phyloP scores from a whole-genome alignment of 371 early-diverging fungal genomes.

The Syncephalastrum monosporum region DNA sequence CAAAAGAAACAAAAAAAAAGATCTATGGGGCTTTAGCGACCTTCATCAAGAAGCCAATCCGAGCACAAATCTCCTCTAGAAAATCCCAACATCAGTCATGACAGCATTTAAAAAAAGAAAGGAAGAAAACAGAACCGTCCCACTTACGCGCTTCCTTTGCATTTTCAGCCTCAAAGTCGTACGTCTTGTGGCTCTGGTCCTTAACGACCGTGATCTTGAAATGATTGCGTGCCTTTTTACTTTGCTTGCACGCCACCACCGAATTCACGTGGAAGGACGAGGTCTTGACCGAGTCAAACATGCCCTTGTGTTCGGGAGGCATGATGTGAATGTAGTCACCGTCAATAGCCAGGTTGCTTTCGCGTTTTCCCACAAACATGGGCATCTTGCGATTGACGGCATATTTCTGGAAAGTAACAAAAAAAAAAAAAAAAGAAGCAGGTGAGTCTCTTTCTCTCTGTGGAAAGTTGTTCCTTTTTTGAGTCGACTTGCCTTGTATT shows the following conservation, averaged over 20 bases:
- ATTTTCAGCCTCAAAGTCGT: slow-evolving; percentile 77
- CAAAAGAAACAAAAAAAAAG: neutral
- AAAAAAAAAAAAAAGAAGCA: too few species aligned
- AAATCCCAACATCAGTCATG: too few species aligned
- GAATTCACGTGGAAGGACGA: slow-evolving; percentile 78
- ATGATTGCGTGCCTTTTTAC: slow-evolving; percentile 69
- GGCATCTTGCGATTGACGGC: slow-evolving; percentile 76
- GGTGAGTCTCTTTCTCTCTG: too few species aligned
- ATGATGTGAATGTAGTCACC: slow-evolving; percentile 92
- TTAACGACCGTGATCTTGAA: slow-evolving; percentile 75
- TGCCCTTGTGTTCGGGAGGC: slow-evolving; percentile 79
- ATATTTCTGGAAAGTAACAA: slow-evolving; percentile 36
- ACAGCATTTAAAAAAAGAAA: neutral
- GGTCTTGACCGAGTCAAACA: slow-evolving; percentile 83
- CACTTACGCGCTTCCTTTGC: slow-evolving; percentile 72
- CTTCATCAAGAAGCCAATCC: slow-evolving; percentile 44
- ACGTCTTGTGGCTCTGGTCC: slow-evolving; percentile 69
- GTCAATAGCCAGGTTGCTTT: slow-evolving; percentile 89
- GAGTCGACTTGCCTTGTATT: slow-evolving; percentile 34
- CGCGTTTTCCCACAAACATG: slow-evolving; percentile 81
- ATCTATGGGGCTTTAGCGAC: slow-evolving; percentile 29
- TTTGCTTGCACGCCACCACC: slow-evolving; percentile 76
- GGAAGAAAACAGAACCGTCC: neutral
- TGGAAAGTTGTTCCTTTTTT: neutral
- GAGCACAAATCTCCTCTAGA: slow-evolving; percentile 47